A percentile compares a stretch with the other conserved stretches of the same genome.
These are phyloP conservation scores for Lepiota brunneoincarnata DNA, from an alignment of 768 basidiomycete genomes.

Conservation along the genomic window DNA sequence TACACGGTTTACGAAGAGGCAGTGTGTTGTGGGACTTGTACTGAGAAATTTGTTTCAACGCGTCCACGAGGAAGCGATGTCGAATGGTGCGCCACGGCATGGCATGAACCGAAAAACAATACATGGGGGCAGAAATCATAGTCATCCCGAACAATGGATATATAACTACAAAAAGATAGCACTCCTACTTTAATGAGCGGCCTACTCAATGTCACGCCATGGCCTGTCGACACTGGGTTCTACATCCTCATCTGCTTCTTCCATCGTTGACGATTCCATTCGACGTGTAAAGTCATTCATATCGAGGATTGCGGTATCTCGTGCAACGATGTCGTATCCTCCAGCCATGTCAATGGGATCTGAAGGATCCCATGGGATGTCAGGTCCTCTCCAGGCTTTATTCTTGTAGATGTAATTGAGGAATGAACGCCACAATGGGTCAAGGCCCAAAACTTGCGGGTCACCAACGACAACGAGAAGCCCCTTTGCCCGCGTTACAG, in stretches of 20 bases:
- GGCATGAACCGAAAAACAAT: too few species aligned
- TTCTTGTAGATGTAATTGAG: conserved; percentile 50
- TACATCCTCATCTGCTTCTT: conserved; percentile 26
- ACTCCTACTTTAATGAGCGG: too few species aligned
- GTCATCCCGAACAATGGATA: not conserved
- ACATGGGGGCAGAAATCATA: too few species aligned
- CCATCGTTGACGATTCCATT: conserved; percentile 28
- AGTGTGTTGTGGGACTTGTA: too few species aligned
- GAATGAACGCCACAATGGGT: conserved; percentile 60
- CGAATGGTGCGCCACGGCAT: too few species aligned
- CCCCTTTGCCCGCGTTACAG: conserved; percentile 58
- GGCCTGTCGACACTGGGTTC: conserved; percentile 37
- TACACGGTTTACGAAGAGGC: too few species aligned
- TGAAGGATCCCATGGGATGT: conserved; percentile 48
- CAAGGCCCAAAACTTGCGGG: conserved; percentile 52
- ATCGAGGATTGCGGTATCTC: conserved; percentile 30
- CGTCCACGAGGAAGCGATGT: too few species aligned
- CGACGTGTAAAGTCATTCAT: conserved; percentile 41
- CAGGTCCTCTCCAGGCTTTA: conserved; percentile 53
- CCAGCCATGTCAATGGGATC: conserved; percentile 34
- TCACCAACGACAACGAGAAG: conserved; percentile 59
- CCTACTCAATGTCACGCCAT: conserved; percentile 41
- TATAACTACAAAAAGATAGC: too few species aligned
- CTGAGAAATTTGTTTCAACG: too few species aligned
- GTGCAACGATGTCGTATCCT: conserved; percentile 35